Evolutionary conservation across 176 grass and related monocot species (phyloP), one percentile per base, ranked within the genome.

Genomic region (Hordeum marinum): DNA sequence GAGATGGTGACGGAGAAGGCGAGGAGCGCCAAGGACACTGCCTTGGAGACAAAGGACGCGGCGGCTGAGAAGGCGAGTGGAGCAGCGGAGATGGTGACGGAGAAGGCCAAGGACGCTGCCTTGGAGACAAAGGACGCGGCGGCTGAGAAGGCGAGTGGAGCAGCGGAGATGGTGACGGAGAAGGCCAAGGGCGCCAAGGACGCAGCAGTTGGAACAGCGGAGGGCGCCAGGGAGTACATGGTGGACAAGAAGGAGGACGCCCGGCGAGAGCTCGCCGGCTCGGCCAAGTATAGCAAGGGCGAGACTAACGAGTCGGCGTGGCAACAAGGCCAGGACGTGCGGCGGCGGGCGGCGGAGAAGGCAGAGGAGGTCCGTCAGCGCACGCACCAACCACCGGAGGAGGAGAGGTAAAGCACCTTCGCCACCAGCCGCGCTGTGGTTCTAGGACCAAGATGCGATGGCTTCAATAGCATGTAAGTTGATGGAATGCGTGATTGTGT

Each of bases 221-320:
- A 75, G 83, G 83, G 76, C 24, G 83, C 83, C 31, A 25, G n/a
- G 85, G 87, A 92, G 80, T 67, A 80, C 68, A 85, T 80, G 87
- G 48, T 52, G 12, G 85, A 82, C 42, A 63, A 2, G 24, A 35
- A 88, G 80, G 85, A 90, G 35, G 82, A 32, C 17, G 78, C 77
- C 23, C 77, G 91, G 71, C 72, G 6, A 12, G 72, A 75, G 80
- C 64, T 90, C 10, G 72, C 88, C 5, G 85, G 82, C 15, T 48
- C 72, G 4, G 66, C 91, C 39, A 73, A 70, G 85, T 82, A 7
- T 14, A 70, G 67, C 55, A 85, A 85, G 65, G 88, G 85, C 75
- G 78, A 88, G 71, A 88, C 82, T 10, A 2, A 86, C 20, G 88
- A 93, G 72, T 90, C 91, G 29, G 88, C 78, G 35, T 63, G 88